Conservation (phyloP, 352 stramenopile species). For the Globisporangium radiosum region DNA sequence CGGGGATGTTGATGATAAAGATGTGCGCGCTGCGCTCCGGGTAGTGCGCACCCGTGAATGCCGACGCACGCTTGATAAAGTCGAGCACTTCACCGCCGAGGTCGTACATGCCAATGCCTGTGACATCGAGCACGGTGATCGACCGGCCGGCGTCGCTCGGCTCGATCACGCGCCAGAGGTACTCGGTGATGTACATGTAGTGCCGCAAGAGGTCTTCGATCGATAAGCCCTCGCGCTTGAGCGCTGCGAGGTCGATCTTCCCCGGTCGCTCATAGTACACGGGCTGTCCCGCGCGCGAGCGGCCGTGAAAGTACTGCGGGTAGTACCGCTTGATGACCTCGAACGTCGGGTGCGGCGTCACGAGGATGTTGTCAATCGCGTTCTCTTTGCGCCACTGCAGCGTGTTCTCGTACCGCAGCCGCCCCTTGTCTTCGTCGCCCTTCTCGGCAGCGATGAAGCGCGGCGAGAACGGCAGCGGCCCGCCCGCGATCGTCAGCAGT, state of each 20-base stretch:
- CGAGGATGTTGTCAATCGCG: conserved; percentile 83
- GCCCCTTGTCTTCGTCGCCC: conserved; percentile 74
- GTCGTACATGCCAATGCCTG: conserved; percentile 85
- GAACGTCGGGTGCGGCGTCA: conserved; percentile 74
- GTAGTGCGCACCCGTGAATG: conserved; percentile 90
- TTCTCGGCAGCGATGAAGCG: conserved; percentile 84
- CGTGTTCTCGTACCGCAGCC: conserved; percentile 64
- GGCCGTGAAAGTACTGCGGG: conserved; percentile 87
- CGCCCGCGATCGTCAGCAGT: conserved; percentile 34
- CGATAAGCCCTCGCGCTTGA: conserved; percentile 82
- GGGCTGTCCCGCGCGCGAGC: conserved; percentile 61
- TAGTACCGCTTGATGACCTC: conserved; percentile 90
- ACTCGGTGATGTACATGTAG: conserved; percentile 92
- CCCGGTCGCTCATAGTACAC: conserved; percentile 84
- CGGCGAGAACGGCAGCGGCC: conserved; percentile 64
- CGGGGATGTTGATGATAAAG: conserved; percentile 94
- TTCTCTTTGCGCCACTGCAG: conserved; percentile 85
- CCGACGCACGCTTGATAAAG: conserved; percentile 83
- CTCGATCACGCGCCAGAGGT: conserved; percentile 82
- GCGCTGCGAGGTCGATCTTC: conserved; percentile 80
- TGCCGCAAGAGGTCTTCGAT: conserved; percentile 85
- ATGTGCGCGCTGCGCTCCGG: conserved; percentile 91
- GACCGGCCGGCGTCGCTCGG: conserved; percentile 62
- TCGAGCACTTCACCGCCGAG: conserved; percentile 82
- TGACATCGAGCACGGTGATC: conserved; percentile 81